A percentile compares a stretch with the other conserved stretches of the same genome.
phyloP scores from a whole-genome alignment of 176 grass and related monocot genomes.

The Chrysopogon serrulatus region DNA sequence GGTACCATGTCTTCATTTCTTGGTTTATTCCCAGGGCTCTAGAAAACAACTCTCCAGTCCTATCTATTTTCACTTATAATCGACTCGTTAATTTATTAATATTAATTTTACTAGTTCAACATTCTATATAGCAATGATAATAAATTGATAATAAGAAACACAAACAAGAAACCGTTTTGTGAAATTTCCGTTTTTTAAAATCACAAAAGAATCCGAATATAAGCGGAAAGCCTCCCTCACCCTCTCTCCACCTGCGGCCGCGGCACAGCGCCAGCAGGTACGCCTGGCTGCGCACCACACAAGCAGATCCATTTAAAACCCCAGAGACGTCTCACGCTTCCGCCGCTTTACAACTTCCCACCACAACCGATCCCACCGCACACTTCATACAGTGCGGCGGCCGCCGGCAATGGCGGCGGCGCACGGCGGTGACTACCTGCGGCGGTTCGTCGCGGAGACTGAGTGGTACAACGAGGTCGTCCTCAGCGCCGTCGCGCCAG shows the following conservation, averaged over 20 bases:
- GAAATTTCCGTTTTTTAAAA: too few relatives aligned
- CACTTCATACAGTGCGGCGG: neutral
- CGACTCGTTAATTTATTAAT: too few relatives aligned
- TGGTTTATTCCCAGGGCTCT: too few relatives aligned
- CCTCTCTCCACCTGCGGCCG: neutral
- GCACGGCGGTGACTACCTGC: conserved; percentile 29
- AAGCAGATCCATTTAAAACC: conserved; percentile 10
- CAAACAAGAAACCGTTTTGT: too few relatives aligned
- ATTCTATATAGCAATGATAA: too few relatives aligned
- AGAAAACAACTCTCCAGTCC: too few relatives aligned
- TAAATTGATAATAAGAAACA: too few relatives aligned
- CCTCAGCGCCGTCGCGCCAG: conserved; percentile 48
- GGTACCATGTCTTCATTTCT: too few relatives aligned
- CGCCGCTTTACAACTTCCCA: neutral
- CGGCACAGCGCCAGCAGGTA: neutral
- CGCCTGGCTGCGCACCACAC: neutral
- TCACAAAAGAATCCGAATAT: too few relatives aligned
- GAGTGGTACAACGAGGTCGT: conserved; percentile 85
- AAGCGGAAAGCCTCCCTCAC: too few relatives aligned
- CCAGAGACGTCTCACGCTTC: neutral
- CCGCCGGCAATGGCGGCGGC: conserved; percentile 40
- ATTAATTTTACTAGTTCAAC: too few relatives aligned
- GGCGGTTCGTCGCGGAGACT: conserved; percentile 68
- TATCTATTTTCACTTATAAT: too few relatives aligned
- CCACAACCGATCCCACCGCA: neutral